A percentile compares a stretch with the other conserved stretches of the same genome.
phyloP scores from a whole-genome alignment of 495 filamentous ascomycete species.

The Podospora fimiseda region DNA sequence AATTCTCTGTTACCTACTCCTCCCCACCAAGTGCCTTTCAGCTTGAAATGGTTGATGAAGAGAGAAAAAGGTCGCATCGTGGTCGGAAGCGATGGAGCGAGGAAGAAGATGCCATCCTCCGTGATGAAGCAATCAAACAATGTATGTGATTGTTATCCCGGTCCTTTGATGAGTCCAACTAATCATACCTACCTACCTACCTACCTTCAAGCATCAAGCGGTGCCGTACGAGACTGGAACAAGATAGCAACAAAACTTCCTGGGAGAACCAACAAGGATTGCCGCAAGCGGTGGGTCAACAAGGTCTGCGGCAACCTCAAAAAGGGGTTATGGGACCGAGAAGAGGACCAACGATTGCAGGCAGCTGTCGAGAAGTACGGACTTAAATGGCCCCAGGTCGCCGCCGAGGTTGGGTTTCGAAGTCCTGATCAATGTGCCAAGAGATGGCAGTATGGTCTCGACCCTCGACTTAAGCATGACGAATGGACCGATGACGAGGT shows the following conservation, averaged over 20 bases:
- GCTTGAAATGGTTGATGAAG: background rate
- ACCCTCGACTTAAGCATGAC: conserved; percentile 1
- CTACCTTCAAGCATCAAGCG: background rate
- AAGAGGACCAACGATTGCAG: background rate
- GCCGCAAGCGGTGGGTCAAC: conserved; percentile 4
- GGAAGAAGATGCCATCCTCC: background rate
- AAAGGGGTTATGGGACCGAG: conserved; percentile 2
- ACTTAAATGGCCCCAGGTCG: background rate
- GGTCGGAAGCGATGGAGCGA: conserved; percentile 1
- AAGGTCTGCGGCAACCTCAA: conserved; percentile 2
- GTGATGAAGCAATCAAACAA: conserved; percentile 3
- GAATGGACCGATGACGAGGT: conserved; percentile 1
- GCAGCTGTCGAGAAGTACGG: conserved; percentile 2
- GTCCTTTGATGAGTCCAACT: background rate
- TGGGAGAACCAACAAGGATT: conserved; percentile 4
- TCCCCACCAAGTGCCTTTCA: too few species aligned
- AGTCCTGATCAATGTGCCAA: conserved; percentile 5
- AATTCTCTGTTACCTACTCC: too few species aligned
- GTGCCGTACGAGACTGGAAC: conserved; percentile 1
- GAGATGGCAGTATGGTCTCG: conserved; percentile 3
- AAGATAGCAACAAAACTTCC: conserved; percentile 3
- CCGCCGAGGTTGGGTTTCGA: conserved; percentile 1
- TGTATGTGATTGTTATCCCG: background rate
- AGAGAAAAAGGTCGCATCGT: background rate
- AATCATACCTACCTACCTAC: background rate